Conservation (phyloP, 2,329 filamentous ascomycete genomes). For the Thelonectria olida region DNA sequence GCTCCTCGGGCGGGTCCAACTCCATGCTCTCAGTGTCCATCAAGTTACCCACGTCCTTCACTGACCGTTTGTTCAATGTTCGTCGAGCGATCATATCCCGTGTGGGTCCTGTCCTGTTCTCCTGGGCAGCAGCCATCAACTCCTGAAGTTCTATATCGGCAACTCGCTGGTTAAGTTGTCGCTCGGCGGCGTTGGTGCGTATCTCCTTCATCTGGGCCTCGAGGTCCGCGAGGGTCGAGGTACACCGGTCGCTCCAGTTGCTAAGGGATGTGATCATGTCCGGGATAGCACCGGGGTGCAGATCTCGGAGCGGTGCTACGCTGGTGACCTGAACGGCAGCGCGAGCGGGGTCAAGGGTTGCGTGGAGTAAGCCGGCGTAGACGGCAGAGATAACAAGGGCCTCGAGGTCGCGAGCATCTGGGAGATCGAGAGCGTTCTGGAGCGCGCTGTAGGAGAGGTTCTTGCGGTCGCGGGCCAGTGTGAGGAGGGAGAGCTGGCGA, state of each 20-base stretch:
- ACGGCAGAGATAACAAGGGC: constrained; percentile 86
- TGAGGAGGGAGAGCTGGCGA: constrained; percentile 87
- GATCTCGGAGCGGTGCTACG: constrained; percentile 86
- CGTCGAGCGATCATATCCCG: constrained; percentile 40
- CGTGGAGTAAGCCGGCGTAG: constrained; percentile 84
- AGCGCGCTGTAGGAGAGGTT: constrained; percentile 80
- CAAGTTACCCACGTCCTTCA: constrained; percentile 54
- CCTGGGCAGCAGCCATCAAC: constrained; percentile 58
- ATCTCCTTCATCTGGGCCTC: constrained; percentile 79
- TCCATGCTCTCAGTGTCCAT: constrained; percentile 64
- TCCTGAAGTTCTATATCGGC: constrained; percentile 59
- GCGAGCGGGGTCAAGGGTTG: constrained; percentile 82
- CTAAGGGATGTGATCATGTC: constrained; percentile 73
- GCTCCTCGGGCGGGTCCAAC: constrained; percentile 62
- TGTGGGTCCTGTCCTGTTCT: constrained; percentile 43
- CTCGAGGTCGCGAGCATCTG: constrained; percentile 77
- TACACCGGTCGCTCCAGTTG: constrained; percentile 83
- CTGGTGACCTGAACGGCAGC: constrained; percentile 80
- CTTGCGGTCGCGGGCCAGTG: constrained; percentile 73
- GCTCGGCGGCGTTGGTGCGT: constrained; percentile 63
- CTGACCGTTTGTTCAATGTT: constrained; percentile 45
- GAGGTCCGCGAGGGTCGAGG: constrained; percentile 75
- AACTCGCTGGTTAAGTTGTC: constrained; percentile 59
- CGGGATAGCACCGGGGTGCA: constrained; percentile 77
- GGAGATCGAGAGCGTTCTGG: constrained; percentile 71